Base-by-base conservation (phyloP, 371 early-diverging fungal genomes). In the Mucor sp. region DNA sequence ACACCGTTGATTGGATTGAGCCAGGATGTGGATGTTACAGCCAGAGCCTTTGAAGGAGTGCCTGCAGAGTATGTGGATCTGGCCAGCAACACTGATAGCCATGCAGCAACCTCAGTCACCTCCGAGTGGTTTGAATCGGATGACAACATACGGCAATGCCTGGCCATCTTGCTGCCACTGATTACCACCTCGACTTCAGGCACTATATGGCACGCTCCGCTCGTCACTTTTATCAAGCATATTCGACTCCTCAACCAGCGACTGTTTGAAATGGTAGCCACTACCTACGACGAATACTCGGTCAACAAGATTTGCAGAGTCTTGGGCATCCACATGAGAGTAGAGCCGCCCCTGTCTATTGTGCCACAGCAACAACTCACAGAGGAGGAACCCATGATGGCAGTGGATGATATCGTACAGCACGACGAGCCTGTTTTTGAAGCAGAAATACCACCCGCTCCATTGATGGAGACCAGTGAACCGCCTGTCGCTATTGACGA, bases 61-160 rank as follows among this genome's bases (percentile, higher is more conserved):
- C 75, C 70, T 11, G 48, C 60, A 6, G 62, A 60, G 4, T 60
- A 60, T 61, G 17, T 55, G 25, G 50, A 25, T 50, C 19, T 50
- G 2, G 50, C 27, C 23, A 50, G 11, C 19, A 48, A 23, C 23
- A 19, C 1, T 3, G 23, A 48, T 23, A 23, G 19, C 23, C 23
- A 48, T 23, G 15, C 56, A 11, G 25, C 21, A 8, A 32, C 59
- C 11, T 47, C 44, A 47, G 65, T 3, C 4, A 39, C 59, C 65
- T 63, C 73, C 1, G 66, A 69, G 1, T 84, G 84, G 84, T 84
- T 84, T 64, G 80, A 80, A 35, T 75, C 79, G 3, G 82, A 81
- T 57, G 61, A 65, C 2, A 72, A 84, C 56, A 62, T 84, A 5
- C 70, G 76, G 4, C 74, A 74, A 27, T 78, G 68, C 58, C 50